These are phyloP conservation scores for Lasiodiplodia citricola DNA, from an alignment of 2,329 filamentous ascomycete species.

Conservation along the genomic window DNA sequence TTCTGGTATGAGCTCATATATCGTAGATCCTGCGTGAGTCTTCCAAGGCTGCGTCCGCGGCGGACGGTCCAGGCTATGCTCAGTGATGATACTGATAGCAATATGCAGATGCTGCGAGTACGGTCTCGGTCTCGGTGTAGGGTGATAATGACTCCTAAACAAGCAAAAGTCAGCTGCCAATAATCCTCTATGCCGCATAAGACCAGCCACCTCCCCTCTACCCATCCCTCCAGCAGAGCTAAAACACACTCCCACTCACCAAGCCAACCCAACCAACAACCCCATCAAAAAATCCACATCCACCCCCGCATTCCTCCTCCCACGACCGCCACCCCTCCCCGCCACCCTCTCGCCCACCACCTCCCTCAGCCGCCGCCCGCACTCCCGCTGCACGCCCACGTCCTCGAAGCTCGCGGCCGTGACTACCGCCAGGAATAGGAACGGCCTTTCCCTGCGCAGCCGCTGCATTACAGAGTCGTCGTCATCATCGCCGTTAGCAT, in stretches of 20 bases:
- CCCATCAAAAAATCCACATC: constrained; percentile 50
- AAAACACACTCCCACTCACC: constrained; percentile 31
- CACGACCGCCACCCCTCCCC: constrained; percentile 32
- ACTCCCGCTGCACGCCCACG: constrained; percentile 33
- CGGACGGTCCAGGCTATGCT: constrained; percentile 37
- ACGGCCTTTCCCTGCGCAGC: constrained; percentile 36
- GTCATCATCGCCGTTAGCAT: background rate
- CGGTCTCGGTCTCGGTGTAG: constrained; percentile 31
- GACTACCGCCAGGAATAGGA: constrained; percentile 45
- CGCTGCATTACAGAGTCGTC: constrained; percentile 17
- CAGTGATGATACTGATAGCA: constrained; percentile 33
- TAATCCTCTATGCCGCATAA: too few species aligned
- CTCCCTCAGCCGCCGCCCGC: constrained; percentile 37
- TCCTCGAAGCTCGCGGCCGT: constrained; percentile 35
- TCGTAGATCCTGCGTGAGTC: constrained; percentile 24
- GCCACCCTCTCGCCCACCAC: constrained; percentile 41
- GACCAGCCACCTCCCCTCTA: too few species aligned
- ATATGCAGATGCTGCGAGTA: constrained; percentile 16
- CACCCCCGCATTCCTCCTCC: constrained; percentile 26
- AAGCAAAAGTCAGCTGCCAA: background rate
- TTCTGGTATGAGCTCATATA: background rate
- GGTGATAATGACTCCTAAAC: constrained; percentile 40
- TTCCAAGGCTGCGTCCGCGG: constrained; percentile 29
- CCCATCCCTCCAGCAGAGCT: too few species aligned
- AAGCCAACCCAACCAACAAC: constrained; percentile 44